Evolutionary conservation across 2,329 filamentous ascomycete species (phyloP), one percentile per base, ranked within the genome.

Genomic region (Colletotrichum cereale): DNA sequence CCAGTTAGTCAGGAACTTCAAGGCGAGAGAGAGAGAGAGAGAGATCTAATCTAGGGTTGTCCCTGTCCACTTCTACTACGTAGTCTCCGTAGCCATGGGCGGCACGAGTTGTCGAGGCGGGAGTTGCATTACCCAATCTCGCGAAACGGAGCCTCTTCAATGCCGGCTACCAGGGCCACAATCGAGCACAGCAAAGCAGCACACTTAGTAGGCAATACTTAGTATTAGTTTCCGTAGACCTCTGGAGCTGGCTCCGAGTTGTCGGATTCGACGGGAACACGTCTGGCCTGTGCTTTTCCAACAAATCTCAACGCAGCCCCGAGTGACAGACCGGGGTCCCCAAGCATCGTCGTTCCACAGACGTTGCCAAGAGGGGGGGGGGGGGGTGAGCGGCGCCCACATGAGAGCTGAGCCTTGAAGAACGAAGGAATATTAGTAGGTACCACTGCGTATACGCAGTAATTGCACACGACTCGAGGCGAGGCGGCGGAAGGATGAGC

Each of bases 211-310:
- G n/a, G n/a, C n/a, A n/a, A n/a, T n/a, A n/a, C n/a, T n/a, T n/a
- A n/a, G n/a, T n/a, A n/a, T n/a, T n/a, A n/a, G n/a, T n/a, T n/a
- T n/a, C n/a, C n/a, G n/a, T n/a, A n/a, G 18, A 42, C n/a, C 47
- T n/a, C 26, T 63, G 68, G 57, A 71, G 58, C 52, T 38, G 68
- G 57, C 68, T 52, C 68, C 68, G 68, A 58, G 52, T 50, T 67
- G 64, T 38, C 16, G 53, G 62, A 67, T 38, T 38, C 24, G 31
- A 36, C 14, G 21, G 26, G 60, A 31, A 18, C 38, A 47, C 16
- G 29, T 40, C 52, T 42, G 69, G 69, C 69, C 44, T 72, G 60
- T 64, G 69, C 65, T 62, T 57, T 34, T 42, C n/a, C n/a, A n/a
- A n/a, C n/a, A 71, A 66, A 70, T 63, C 61, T 66, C 61, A 24